These are phyloP conservation scores for Tulasnella sp. DNA, from an alignment of 768 basidiomycete species.

Conservation along the genomic window DNA sequence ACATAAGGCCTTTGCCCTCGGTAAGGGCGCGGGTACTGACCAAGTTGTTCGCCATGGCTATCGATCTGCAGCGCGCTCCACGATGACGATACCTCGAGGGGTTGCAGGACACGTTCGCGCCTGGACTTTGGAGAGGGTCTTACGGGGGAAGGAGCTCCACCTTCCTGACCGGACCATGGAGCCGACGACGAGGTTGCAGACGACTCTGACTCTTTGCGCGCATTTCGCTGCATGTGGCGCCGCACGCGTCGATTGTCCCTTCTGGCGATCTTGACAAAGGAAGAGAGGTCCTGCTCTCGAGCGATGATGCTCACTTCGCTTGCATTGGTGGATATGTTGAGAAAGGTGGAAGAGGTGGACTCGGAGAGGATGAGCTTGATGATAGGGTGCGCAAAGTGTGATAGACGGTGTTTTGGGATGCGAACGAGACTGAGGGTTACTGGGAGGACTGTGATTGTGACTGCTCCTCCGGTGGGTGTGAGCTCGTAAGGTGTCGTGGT, in stretches of 20 bases:
- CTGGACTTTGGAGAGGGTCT: background rate
- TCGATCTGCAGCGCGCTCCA: constrained; percentile 82
- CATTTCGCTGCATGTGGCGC: constrained; percentile 30
- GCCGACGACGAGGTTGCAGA: background rate
- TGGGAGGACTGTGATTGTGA: constrained; percentile 66
- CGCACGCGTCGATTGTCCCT: constrained; percentile 59
- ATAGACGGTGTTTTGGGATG: constrained; percentile 65
- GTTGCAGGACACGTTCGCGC: constrained; percentile 29
- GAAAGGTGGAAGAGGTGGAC: constrained; percentile 55
- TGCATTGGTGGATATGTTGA: constrained; percentile 73
- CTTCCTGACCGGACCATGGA: constrained; percentile 26
- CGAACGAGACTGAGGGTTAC: constrained; percentile 68
- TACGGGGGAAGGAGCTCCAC: background rate
- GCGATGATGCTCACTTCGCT: constrained; percentile 54
- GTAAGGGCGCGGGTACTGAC: constrained; percentile 38
- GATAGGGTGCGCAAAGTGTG: constrained; percentile 54
- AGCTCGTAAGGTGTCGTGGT: background rate
- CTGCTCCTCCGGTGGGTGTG: background rate
- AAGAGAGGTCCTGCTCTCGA: constrained; percentile 21
- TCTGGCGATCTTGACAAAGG: constrained; percentile 47
- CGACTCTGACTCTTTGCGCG: constrained; percentile 26
- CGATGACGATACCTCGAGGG: constrained; percentile 64
- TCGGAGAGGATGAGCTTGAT: constrained; percentile 61
- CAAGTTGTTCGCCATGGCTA: constrained; percentile 66
- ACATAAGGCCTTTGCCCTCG: background rate